These are phyloP conservation scores for Paralagenidium karlingii DNA, from an alignment of 352 stramenopile species.

Conservation along the genomic window DNA sequence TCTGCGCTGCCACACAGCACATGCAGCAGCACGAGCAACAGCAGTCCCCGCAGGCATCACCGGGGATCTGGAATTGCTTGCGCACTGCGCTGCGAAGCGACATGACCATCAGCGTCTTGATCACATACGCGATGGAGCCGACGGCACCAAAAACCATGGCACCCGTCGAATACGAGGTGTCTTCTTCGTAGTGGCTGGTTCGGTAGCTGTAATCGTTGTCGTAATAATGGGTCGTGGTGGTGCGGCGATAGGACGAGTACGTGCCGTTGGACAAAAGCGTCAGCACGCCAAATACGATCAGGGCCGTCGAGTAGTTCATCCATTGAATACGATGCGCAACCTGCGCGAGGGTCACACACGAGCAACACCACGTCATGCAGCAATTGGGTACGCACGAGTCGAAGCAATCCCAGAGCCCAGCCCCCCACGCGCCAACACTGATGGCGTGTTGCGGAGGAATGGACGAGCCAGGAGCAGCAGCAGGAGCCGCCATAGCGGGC, in stretches of 20 bases:
- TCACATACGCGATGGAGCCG: no score
- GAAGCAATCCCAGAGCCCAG: conserved; percentile 25
- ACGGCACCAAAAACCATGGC: no score
- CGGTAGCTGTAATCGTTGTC: no score
- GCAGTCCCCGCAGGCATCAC: conserved; percentile 13
- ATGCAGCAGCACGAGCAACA: conserved; percentile 18
- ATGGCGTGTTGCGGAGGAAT: no score
- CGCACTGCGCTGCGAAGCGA: conserved; percentile 4
- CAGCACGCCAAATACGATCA: conserved; percentile 1
- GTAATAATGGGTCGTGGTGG: no score
- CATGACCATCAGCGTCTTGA: no score
- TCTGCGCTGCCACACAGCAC: conserved; percentile 41
- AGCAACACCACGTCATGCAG: conserved; percentile 26
- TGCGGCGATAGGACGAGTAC: no score
- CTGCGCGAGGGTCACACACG: conserved; percentile 35
- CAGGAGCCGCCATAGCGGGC: no score
- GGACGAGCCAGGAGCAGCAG: no score
- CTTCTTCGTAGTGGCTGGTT: no score
- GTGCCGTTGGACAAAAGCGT: background rate
- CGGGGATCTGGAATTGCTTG: conserved; percentile 8
- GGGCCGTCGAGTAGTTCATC: conserved; percentile 11
- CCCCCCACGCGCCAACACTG: conserved; percentile 17
- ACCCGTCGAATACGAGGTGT: no score
- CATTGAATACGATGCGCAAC: conserved; percentile 22
- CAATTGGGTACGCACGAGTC: conserved; percentile 32